Evolutionary conservation across 2,329 filamentous ascomycete species (phyloP), one percentile per base, ranked within the genome.

Genomic region (Cordyceps pruinosa): DNA sequence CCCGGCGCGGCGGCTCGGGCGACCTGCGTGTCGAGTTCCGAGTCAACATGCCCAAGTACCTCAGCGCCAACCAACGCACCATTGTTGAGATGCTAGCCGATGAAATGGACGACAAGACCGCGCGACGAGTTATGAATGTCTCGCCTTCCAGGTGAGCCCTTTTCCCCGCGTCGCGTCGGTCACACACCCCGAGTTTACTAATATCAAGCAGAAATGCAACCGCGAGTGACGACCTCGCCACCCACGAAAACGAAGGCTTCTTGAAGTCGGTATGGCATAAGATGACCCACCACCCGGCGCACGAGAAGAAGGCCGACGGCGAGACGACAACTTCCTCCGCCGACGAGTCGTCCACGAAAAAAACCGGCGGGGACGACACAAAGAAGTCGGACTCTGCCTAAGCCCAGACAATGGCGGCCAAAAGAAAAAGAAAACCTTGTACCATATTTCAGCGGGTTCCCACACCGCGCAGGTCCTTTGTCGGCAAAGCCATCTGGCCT

Each of bases 1-100:
- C 81, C 19, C 81, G 90, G 48, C 81, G 85, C 57, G 83, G 80
- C 32, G 81, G 80, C 39, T 83, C 80, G 30, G 94, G 94, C 62
- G 94, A 99, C 68, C 75, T 99, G 59, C 87, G 85, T 69, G 91
- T 99, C 7, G 93, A 99, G 71, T 99, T 96, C 81, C 90, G 90
- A 71, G 89, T 99, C 46, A 77, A 83, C 56, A 96, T 97, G 90
- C 94, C 94, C 46, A 97, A 96, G 75, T 97, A 93, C 67, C 79
- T 99, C 62, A 90, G 83, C 56, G 83, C 88, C 46, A 97, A 96
- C 74, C 92, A 99, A 76, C 83, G 94, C 55, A 95, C 90, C 1
- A 88, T 99, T 59, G 75, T 96, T 45, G 94, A 99, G 76, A 93
- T 97, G 84, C 83, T 99, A 62, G 94, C 94, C 7, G 92, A 99